Base-by-base conservation (phyloP, 164 flowering plant species). In the Santalum album region DNA sequence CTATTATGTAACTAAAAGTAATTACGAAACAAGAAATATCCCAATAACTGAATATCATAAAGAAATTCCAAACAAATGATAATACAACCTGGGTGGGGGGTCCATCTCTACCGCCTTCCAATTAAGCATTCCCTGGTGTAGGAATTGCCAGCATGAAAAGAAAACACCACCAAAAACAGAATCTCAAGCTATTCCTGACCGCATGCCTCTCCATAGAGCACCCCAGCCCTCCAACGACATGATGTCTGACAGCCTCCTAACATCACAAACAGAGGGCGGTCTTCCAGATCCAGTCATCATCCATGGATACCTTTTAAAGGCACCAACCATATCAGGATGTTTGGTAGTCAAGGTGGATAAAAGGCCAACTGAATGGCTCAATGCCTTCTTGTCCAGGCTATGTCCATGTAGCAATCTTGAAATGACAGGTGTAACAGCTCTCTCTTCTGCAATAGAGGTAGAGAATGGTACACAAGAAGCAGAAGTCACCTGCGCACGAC, bases 231-330 rank as follows among this genome's bases (percentile, higher is more conserved):
- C 99, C 71, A 92, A 72, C 24, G 82, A 75, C 40, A 83, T 49
- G 25, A 92, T 60, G 22, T 78, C 77, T 23, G 49, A 53, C 46
- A 74, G 78, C 49, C 69, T 78, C 63, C 64, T 75, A 47, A 92
- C 88, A 63, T 75, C 70, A 59, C 53, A 67, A 20, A 79, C 83
- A 51, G 81, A 45, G 47, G 97, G 99, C 19, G 85, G 82, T 55
- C 60, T 81, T 54, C 97, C 96, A 35, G 99, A 80, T 10, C 97
- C 99, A 54, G 96, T 82, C 79, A 92, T 79, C 87, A 79, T 82
- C 99, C 99, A 92, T 32, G 96, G 97, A 49, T 79, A 85, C 53
- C 76, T 80, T 75, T 74, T 75, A 39, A 92, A 66, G 25, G 92
- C 82, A 59, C 72, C 72, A 27, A 36, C 60, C 65, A 89, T 42